Conservation (phyloP, 257 asterid genomes). For the Salvia rosmarinus region DNA sequence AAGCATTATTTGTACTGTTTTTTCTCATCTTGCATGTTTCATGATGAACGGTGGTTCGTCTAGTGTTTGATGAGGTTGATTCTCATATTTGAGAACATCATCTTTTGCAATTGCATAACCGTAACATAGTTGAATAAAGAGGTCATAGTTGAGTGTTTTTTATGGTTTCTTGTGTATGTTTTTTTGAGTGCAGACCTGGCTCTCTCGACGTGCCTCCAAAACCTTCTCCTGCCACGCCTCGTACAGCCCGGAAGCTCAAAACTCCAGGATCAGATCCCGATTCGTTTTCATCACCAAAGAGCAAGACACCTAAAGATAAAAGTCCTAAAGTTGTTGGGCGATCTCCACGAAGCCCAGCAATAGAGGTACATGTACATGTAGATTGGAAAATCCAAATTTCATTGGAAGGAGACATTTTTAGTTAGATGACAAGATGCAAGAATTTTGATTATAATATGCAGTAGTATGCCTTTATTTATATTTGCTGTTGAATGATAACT, state of each 20-base stretch:
- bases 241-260: constrained; percentile 57
- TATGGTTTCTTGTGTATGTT: constrained; percentile 24
- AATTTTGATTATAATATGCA: background rate
- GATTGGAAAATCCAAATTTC: background rate
- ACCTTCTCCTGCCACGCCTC: constrained; percentile 53
- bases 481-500: background rate
- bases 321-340: constrained; percentile 67
- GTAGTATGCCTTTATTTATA: background rate
- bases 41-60: background rate
- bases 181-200: constrained; percentile 47
- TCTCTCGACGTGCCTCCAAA: constrained; percentile 65
- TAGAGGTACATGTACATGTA: constrained; percentile 52
- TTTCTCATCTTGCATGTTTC: background rate
- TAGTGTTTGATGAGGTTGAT: constrained; percentile 11
- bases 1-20: background rate
- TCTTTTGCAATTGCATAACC: background rate
- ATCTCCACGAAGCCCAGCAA: constrained; percentile 68
- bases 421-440: constrained; percentile 1
- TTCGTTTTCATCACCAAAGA: constrained; percentile 55
- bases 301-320: constrained; percentile 63
- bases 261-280: constrained; percentile 48
- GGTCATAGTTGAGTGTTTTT: background rate
- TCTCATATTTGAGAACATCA: background rate
- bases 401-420: background rate
- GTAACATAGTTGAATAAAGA: constrained; percentile 3